Conservation (phyloP, 208 protist genomes). For the Wallacemonas collosoma region DNA sequence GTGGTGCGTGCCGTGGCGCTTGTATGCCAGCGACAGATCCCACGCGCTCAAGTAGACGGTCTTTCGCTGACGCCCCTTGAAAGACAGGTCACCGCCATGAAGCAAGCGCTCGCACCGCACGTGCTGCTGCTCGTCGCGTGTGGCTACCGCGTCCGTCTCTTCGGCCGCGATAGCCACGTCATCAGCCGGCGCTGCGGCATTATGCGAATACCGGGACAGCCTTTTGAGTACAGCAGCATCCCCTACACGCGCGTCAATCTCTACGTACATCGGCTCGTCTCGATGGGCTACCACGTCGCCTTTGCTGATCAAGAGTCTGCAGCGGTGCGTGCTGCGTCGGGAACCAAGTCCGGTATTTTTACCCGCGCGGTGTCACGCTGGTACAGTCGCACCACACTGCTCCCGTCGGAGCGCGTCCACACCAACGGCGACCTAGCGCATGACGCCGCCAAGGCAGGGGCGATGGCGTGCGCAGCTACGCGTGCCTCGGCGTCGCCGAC, state of each 20-base stretch:
- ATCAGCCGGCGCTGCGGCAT: constrained; percentile 87
- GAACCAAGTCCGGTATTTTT: constrained; percentile 71
- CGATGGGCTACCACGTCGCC: constrained; percentile 90
- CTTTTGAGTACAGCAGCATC: constrained; percentile 87
- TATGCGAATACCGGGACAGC: constrained; percentile 77
- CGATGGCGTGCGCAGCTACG: not conserved
- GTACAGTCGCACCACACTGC: constrained; percentile 82
- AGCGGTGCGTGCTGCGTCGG: constrained; percentile 72
- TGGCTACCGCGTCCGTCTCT: constrained; percentile 86
- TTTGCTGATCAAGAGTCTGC: constrained; percentile 90
- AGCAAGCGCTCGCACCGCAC: constrained; percentile 48
- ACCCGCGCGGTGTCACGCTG: constrained; percentile 66
- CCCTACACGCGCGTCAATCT: constrained; percentile 78
- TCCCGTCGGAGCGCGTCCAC: constrained; percentile 68
- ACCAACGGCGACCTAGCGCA: constrained; percentile 30
- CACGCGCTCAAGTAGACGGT: constrained; percentile 31
- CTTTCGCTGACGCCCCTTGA: constrained; percentile 77
- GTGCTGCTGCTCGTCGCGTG: constrained; percentile 86
- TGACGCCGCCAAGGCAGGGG: constrained; percentile 13
- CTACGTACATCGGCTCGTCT: constrained; percentile 83
- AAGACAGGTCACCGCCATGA: constrained; percentile 74
- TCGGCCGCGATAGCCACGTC: constrained; percentile 80
- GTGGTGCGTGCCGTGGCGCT: constrained; percentile 65
- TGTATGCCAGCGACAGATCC: constrained; percentile 45
- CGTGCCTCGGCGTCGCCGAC: not conserved